These are phyloP conservation scores for Xylaria sp. DNA, from an alignment of 2,329 filamentous ascomycete species.

Conservation along the genomic window DNA sequence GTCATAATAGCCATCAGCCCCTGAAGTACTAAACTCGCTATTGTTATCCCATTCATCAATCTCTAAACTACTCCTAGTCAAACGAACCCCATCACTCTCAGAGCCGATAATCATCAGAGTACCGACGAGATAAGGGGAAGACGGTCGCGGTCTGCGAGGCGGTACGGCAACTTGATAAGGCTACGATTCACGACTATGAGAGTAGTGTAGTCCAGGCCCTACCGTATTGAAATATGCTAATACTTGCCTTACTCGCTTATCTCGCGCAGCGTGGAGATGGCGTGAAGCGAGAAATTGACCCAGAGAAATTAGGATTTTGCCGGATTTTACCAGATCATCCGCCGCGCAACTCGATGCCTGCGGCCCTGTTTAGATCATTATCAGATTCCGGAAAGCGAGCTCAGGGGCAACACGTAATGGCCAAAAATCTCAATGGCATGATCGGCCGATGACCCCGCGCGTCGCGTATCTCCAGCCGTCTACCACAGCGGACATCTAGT, in stretches of 20 bases:
- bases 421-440: background rate
- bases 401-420: background rate
- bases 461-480: background rate
- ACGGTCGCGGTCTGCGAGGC: no score
- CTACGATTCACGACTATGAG: background rate
- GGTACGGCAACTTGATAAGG: background rate
- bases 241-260: background rate
- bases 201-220: background rate
- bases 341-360: background rate
- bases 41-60: background rate
- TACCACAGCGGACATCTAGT: background rate
- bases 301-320: slow-evolving; percentile 14
- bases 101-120: no score
- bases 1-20: no score
- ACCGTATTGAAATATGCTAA: background rate
- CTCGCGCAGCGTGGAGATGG: background rate
- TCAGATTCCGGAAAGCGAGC: background rate
- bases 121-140: no score
- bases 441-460: background rate
- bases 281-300: background rate
- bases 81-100: background rate
- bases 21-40: no score
- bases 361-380: background rate
- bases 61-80: background rate
- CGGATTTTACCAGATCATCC: slow-evolving; percentile 18